Percentiles rank a stretch among this genome's conserved stretches.
These are phyloP conservation scores for Sporothrix euskadiensis DNA, from an alignment of 2,329 filamentous ascomycete species.

Conservation along the genomic window DNA sequence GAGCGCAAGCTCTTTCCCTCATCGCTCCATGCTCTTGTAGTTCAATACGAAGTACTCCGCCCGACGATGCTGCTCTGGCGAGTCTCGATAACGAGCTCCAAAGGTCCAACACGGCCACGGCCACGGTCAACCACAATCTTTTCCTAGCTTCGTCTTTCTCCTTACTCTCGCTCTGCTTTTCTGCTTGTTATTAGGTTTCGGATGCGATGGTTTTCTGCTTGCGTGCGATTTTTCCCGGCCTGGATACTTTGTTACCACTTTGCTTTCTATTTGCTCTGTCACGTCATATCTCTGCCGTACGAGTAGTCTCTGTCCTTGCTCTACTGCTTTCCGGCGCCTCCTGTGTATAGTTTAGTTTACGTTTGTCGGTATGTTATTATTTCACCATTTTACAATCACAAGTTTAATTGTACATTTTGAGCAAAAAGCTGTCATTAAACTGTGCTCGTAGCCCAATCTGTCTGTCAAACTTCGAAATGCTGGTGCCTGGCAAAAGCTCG, in stretches of 20 bases:
- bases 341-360: background rate
- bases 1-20: background rate
- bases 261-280: background rate
- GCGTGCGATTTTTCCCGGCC: background rate
- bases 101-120: background rate
- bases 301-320: background rate
- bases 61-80: background rate
- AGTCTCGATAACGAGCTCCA: background rate
- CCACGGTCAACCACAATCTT: background rate
- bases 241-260: background rate
- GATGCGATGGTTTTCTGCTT: background rate
- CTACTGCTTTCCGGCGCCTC: background rate
- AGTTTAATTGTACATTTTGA: background rate
- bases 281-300: background rate
- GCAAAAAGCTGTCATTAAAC: too few species aligned
- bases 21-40: background rate
- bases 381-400: conserved; percentile 4
- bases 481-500: conserved; percentile 24
- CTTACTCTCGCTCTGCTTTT: background rate
- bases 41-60: too few species aligned
- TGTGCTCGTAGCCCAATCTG: background rate
- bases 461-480: conserved; percentile 3
- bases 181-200: background rate
- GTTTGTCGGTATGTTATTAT: conserved; percentile 15
- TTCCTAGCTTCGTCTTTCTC: background rate